Base-by-base conservation (phyloP, 208 protist species). In the Angomonas deanei region DNA sequence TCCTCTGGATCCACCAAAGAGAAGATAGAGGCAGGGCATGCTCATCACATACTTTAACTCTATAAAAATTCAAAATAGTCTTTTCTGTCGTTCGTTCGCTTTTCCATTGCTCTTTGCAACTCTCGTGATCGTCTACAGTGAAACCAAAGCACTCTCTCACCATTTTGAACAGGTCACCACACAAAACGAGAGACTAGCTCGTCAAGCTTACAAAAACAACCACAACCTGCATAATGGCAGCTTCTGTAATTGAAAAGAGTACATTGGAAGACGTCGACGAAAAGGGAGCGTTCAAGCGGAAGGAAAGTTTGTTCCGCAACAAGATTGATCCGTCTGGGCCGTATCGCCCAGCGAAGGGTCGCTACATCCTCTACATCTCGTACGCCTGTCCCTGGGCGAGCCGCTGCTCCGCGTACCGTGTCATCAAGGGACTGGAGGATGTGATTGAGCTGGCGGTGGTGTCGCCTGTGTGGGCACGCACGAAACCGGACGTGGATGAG, bases 321-420 rank as follows among this genome's bases (percentile, higher is more conserved):
- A 64, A 49, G 26, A 80, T 93, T 48, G 62, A 61, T 2, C 39
- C 63, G 50, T 69, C 55, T 17, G 72, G 75, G 32, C 54, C 64
- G 24, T 86, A 77, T 64, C 58, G 70, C 10, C 66, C 82, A 0
- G 86, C 78, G 13, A 47, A 69, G 1, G 80, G 69, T 8, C 72
- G 90, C 26, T 97, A 97, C 57, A 86, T 96, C 48, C 73, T 97
- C 1, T 97, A 96, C 84, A 72, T 93, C 10, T 75, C 71, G n/a
- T 76, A 81, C 50, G 89, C 85, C 4, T 97, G 93, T 69, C 93
- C 93, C 33, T 97, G 91, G 88, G 84, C 84, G 10, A 64, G 68
- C 42, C 67, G 86, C 52, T 83, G 73, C 30, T n/a, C 80, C 15
- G 76, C 81, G 21, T 74, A 83, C 28, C 46, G 77, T 26, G 56